Percentiles rank a stretch among this genome's conserved stretches.
phyloP scores from a whole-genome alignment of 768 basidiomycete species.

The Candolleomyces aberdarensis region DNA sequence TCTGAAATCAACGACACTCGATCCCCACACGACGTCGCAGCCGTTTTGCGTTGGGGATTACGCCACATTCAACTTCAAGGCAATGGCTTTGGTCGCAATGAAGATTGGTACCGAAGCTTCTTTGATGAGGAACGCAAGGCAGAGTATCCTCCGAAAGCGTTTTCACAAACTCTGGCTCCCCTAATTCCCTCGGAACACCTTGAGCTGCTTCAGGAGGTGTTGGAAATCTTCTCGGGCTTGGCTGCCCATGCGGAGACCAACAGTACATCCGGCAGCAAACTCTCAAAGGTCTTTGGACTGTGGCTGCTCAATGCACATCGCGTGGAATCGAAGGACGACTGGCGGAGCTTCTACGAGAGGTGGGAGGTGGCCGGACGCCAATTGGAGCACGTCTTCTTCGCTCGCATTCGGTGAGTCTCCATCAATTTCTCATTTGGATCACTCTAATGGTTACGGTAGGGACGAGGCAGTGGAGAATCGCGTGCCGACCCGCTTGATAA shows the following conservation, averaged over 20 bases:
- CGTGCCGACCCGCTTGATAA: constrained; percentile 67
- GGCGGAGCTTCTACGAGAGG: constrained; percentile 61
- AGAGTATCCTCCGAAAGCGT: constrained; percentile 62
- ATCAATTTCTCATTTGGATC: not conserved
- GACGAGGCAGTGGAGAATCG: constrained; percentile 53
- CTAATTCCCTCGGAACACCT: constrained; percentile 54
- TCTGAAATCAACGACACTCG: constrained; percentile 62
- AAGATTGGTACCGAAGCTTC: constrained; percentile 69
- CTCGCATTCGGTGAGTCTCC: constrained; percentile 59
- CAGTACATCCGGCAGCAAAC: constrained; percentile 73
- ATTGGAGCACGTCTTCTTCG: constrained; percentile 74
- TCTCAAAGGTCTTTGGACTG: constrained; percentile 68
- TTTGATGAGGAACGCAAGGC: constrained; percentile 53
- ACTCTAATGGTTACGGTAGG: constrained; percentile 27
- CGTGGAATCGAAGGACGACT: constrained; percentile 51
- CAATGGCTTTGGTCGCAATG: constrained; percentile 56
- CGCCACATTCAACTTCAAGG: constrained; percentile 68
- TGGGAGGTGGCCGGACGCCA: constrained; percentile 76
- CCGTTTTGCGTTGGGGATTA: constrained; percentile 78
- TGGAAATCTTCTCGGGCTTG: constrained; percentile 65
- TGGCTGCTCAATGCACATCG: constrained; percentile 62
- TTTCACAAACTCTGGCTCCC: constrained; percentile 60
- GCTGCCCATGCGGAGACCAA: constrained; percentile 72
- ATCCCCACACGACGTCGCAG: constrained; percentile 74
- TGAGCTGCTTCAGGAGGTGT: constrained; percentile 52